A percentile compares a stretch with the other conserved stretches of the same genome.
Evolutionary conservation across 2,329 filamentous ascomycete genomes (phyloP).

Genomic region (Rutstroemia sydowiana): DNA sequence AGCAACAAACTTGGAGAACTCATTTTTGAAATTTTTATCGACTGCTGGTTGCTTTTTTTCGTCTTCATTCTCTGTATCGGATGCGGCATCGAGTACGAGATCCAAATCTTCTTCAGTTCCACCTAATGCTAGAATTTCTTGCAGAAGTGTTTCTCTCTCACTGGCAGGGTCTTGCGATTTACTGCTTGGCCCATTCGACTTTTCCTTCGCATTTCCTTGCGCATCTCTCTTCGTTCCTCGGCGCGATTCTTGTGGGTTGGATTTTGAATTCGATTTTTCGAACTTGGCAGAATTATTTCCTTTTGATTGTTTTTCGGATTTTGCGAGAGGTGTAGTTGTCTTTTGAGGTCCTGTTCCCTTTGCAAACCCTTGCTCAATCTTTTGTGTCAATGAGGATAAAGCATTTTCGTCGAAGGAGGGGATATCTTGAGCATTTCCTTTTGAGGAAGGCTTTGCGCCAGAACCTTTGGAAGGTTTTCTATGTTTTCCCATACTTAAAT

Average conservation of each 20-base stretch:
- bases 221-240: conserved; percentile 30
- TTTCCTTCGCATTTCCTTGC: conserved; percentile 26
- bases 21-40: conserved; percentile 42
- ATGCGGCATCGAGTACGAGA: conserved; percentile 49
- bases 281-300: conserved; percentile 23
- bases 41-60: conserved; percentile 21
- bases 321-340: conserved; percentile 7
- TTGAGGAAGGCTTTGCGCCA: conserved; percentile 15
- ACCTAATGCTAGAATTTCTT: conserved; percentile 58
- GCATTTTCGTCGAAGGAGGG: conserved; percentile 43
- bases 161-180: conserved; percentile 14
- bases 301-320: conserved; percentile 34
- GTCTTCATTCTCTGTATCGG: conserved; percentile 38
- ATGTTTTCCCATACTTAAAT: conserved; percentile 22
- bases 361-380: conserved; percentile 47
- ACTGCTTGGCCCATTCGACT: conserved; percentile 19
- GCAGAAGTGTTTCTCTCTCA: conserved; percentile 37
- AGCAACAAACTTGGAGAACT: conserved; percentile 45
- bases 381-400: conserved; percentile 46
- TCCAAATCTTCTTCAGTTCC: conserved; percentile 59
- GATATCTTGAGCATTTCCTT: conserved; percentile 20
- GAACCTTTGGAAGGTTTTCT: conserved; percentile 16
- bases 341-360: conserved; percentile 30
- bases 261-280: conserved; percentile 4
- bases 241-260: conserved; percentile 16